phyloP scores from a whole-genome alignment of 495 filamentous ascomycete species.

The Penicillium canescens region DNA sequence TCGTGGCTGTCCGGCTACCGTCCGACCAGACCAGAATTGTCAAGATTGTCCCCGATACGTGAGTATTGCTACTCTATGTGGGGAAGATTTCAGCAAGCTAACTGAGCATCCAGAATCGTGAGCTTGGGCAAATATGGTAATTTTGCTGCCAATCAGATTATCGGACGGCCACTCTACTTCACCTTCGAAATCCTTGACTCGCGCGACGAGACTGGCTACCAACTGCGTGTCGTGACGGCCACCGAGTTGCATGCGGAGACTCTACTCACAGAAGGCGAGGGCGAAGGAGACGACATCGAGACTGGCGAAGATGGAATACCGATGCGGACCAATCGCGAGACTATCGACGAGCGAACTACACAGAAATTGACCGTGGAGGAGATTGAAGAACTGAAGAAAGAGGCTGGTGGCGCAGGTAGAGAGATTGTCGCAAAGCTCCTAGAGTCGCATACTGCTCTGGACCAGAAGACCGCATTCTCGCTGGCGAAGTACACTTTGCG shows the following conservation, averaged over 20 bases:
- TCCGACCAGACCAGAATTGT: constrained; percentile 64
- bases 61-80: constrained; percentile 39
- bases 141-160: constrained; percentile 81
- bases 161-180: constrained; percentile 85
- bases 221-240: constrained; percentile 76
- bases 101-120: constrained; percentile 60
- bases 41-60: constrained; percentile 75
- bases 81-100: constrained; percentile 11
- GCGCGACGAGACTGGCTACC: constrained; percentile 53
- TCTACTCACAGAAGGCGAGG: constrained; percentile 57
- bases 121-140: constrained; percentile 86
- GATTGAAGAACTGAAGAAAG: constrained; percentile 87
- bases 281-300: constrained; percentile 49
- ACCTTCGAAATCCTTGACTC: constrained; percentile 86
- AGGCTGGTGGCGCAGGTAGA: constrained; percentile 74
- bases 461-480: constrained; percentile 92
- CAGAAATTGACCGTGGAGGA: constrained; percentile 82
- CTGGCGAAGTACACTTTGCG: constrained; percentile 92
- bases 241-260: constrained; percentile 78
- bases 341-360: constrained; percentile 74
- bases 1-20: constrained; percentile 65
- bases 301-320: constrained; percentile 58
- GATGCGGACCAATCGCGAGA: constrained; percentile 76
- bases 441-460: constrained; percentile 78
- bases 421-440: constrained; percentile 87